Conservation (phyloP, 108 stramenopile species). For the Fragilaria radians region DNA sequence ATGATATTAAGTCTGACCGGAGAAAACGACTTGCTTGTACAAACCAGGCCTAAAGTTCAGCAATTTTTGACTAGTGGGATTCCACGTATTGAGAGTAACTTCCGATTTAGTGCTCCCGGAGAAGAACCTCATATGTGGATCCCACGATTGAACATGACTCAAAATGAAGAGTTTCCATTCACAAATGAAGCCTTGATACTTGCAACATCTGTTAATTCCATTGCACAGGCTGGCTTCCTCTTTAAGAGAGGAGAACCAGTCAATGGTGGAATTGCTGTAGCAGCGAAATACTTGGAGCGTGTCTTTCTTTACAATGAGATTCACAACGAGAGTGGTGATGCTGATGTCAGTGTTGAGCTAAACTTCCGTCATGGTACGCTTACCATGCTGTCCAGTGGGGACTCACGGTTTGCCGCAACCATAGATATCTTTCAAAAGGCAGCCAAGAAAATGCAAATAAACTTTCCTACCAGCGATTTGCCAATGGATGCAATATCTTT, state of each 20-base stretch:
- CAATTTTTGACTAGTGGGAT: constrained; percentile 44
- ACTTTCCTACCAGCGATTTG: constrained; percentile 13
- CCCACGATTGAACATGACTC: constrained; percentile 2
- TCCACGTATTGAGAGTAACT: constrained; percentile 9
- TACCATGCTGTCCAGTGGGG: constrained; percentile 62
- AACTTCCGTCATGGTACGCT: constrained; percentile 52
- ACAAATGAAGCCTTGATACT: constrained; percentile 68
- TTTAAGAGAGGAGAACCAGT: constrained; percentile 63
- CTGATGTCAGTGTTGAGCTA: constrained; percentile 72
- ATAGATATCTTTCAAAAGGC: constrained; percentile 72
- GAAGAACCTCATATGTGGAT: background rate
- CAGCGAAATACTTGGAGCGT: constrained; percentile 62
- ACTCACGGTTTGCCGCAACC: constrained; percentile 57
- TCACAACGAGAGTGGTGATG: constrained; percentile 81
- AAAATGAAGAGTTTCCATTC: constrained; percentile 17
- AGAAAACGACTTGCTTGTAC: constrained; percentile 45
- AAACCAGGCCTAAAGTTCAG: constrained; percentile 28
- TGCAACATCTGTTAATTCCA: constrained; percentile 79
- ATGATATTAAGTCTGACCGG: constrained; percentile 83
- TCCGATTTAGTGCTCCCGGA: background rate
- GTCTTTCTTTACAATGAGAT: constrained; percentile 83
- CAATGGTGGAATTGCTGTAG: constrained; percentile 54
- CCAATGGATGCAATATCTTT: constrained; percentile 46
- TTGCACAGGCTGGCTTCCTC: constrained; percentile 78
- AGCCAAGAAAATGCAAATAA: constrained; percentile 36